Base-by-base conservation (phyloP, 768 basidiomycete genomes). In the Boletus rex-veris region DNA sequence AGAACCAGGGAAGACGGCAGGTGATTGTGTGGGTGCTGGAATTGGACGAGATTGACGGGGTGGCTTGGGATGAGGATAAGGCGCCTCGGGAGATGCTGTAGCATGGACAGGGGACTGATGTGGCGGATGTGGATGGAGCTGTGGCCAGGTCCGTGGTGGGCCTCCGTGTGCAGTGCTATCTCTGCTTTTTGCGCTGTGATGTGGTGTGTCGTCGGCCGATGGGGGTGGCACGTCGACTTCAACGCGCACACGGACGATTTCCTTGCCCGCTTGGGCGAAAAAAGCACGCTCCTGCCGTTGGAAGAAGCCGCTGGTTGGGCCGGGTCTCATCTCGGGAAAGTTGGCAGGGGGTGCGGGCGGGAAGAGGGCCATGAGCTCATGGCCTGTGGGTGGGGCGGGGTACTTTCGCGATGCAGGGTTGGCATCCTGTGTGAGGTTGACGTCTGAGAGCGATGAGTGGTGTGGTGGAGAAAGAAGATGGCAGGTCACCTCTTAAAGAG, bases 321-420 rank as follows among this genome's bases (percentile, higher is more conserved):
- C 83, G 3, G 80, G 76, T 51, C 80, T 74, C 71, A 82, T 76
- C 58, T 81, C 80, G 30, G 76, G 73, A 47, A 79, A 80, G 48
- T 40, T 77, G 42, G 78, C 75, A 1, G 88, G 88, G 15, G 86
- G 79, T 4, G 82, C 74, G 6, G 88, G 79, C 1, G 89, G 89
- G 65, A 90, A 91, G 74, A 91, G 80, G 14, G 86, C 86, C 89
- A 91, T 91, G 61, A 91, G 79, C 59, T 91, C 87, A 60, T 91
- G 88, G 3, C 88, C 88, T 0, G 86, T 88, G 5, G 87, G 85
- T 2, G 89, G 89, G 1, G 85, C 80, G 16, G 88, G 88, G 65
- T 82, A 88, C 58, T 83, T 84, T 53, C 84, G 75, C 3, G 78
- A 71, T 4, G 72, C 66, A 54, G 76, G 72, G 59, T 78, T 79